Evolutionary conservation across 2,329 filamentous ascomycete species (phyloP).

Genomic region (Ophiocordyceps camponoti-rufipedis): DNA sequence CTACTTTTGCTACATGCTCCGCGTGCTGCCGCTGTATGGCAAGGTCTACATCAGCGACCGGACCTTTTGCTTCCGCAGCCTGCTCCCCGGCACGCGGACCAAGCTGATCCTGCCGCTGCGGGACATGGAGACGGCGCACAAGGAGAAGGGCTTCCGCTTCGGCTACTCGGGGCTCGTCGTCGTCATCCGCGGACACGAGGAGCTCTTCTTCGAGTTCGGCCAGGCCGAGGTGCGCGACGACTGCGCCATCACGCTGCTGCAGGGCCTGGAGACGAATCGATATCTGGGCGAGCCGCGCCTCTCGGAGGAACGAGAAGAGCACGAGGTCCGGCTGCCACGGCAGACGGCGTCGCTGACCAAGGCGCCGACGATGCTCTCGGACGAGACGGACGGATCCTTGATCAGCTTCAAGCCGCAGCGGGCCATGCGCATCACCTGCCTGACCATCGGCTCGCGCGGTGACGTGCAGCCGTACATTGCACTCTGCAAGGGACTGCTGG

Average conservation of each 20-base stretch:
- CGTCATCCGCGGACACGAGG: conserved; percentile 87
- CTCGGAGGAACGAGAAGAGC: conserved; percentile 52
- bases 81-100: conserved; percentile 75
- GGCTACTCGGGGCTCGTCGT: conserved; percentile 81
- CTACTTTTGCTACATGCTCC: conserved; percentile 83
- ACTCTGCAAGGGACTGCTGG: conserved; percentile 73
- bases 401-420: conserved; percentile 77
- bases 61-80: conserved; percentile 81
- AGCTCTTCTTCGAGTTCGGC: conserved; percentile 89
- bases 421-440: conserved; percentile 68
- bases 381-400: conserved; percentile 74
- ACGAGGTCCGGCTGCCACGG: conserved; percentile 30
- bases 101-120: conserved; percentile 82
- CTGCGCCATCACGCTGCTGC: conserved; percentile 65
- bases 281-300: conserved; percentile 53
- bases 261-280: conserved; percentile 53
- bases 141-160: conserved; percentile 87
- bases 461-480: conserved; percentile 98
- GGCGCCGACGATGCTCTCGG: conserved; percentile 64
- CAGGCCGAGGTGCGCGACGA: conserved; percentile 67
- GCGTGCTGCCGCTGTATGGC: conserved; percentile 80
- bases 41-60: conserved; percentile 88
- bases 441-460: conserved; percentile 89
- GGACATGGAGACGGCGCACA: conserved; percentile 83
- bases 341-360: conserved; percentile 29